Percentiles rank a stretch among this genome's conserved stretches.
phyloP scores from a whole-genome alignment of 805 yeast species.

The Blastobotrys attinorum region DNA sequence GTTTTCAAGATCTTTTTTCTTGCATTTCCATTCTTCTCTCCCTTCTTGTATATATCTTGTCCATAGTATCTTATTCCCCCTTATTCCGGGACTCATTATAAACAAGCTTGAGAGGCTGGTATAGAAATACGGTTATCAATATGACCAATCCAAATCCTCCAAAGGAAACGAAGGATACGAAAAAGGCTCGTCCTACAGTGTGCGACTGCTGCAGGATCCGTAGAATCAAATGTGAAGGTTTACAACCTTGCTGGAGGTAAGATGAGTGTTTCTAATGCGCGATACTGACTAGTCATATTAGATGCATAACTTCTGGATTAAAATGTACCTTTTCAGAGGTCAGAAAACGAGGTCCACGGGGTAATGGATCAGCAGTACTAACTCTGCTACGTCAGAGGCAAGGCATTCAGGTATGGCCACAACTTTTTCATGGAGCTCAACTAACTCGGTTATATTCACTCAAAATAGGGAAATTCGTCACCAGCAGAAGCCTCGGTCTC shows the following conservation, averaged over 20 bases:
- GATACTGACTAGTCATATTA: no score
- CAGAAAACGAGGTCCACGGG: constrained; percentile 6
- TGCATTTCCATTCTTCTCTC: no score
- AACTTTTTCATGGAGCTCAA: not conserved
- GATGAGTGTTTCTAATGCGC: no score
- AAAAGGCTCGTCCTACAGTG: not conserved
- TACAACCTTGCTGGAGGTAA: constrained; percentile 8
- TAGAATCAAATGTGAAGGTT: constrained; percentile 7
- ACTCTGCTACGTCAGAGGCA: constrained; percentile 3
- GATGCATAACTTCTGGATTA: constrained; percentile 6
- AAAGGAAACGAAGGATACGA: no score
- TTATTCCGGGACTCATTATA: no score
- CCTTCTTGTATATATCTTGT: no score
- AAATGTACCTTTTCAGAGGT: constrained; percentile 4
- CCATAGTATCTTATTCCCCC: no score
- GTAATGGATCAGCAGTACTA: constrained; percentile 5
- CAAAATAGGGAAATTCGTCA: not conserved
- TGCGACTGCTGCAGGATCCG: constrained; percentile 7
- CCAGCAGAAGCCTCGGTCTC: not conserved
- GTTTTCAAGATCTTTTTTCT: no score
- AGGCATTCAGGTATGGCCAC: not conserved
- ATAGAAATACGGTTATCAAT: no score
- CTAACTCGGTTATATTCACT: not conserved
- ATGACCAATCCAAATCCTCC: no score
- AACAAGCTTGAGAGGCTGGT: no score